Conservation (phyloP, 2,329 filamentous ascomycete species). For the Aureobasidium sp. region DNA sequence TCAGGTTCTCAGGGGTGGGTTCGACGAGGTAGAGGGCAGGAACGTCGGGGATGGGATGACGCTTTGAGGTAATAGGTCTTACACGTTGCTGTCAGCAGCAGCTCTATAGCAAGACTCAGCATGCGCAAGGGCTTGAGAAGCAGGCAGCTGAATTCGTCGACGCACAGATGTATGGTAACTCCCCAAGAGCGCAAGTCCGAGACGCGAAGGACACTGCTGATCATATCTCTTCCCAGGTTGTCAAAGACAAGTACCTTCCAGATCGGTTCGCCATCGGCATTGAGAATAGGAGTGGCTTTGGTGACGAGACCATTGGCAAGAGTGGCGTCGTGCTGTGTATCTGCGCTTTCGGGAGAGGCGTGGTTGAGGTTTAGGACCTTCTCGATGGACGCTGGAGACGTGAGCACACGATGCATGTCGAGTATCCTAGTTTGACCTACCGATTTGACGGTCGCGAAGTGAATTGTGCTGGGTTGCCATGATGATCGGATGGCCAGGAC, state of each 20-base stretch:
- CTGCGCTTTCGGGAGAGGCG: slow-evolving; percentile 46
- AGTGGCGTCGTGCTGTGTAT: slow-evolving; percentile 55
- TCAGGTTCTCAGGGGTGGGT: slow-evolving; percentile 71
- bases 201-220: slow-evolving; percentile 90
- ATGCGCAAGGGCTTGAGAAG: slow-evolving; percentile 13
- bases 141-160: slow-evolving; percentile 13
- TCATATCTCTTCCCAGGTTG: slow-evolving; percentile 83
- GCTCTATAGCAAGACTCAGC: slow-evolving; percentile 25
- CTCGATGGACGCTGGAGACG: slow-evolving; percentile 71
- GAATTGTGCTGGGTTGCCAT: slow-evolving; percentile 53
- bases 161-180: slow-evolving; percentile 91
- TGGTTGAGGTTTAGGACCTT: slow-evolving; percentile 95
- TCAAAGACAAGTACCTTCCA: slow-evolving; percentile 99
- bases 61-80: slow-evolving; percentile 68
- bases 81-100: slow-evolving; percentile 16
- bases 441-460: slow-evolving; percentile 65
- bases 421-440: slow-evolving; percentile 34
- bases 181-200: slow-evolving; percentile 89
- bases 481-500: slow-evolving; percentile 24
- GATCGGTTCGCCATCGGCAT: slow-evolving; percentile 82
- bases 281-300: slow-evolving; percentile 70
- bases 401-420: slow-evolving; percentile 10
- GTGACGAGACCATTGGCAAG: slow-evolving; percentile 56
- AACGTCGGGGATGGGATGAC: slow-evolving; percentile 91
- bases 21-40: slow-evolving; percentile 96